Evolutionary conservation across 2,329 filamentous ascomycete species (phyloP), one percentile per base, ranked within the genome.

Genomic region (Periconia macrospinosa): DNA sequence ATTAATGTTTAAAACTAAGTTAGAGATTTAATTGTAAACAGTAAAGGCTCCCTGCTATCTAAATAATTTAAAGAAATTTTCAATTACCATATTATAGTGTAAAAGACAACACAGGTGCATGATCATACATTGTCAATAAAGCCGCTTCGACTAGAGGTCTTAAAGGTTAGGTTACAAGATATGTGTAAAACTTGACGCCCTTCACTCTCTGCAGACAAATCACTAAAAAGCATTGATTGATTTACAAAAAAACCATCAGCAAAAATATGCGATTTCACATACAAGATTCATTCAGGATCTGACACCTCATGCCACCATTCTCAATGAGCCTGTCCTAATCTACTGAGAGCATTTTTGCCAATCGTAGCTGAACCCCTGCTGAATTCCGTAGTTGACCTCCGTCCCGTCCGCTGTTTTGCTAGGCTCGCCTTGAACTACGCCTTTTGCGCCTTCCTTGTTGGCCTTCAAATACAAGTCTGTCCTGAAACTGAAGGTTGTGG

Each of bases 351-450:
- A 62, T 42, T 62, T 62, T 46, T 62, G 56, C 52, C 52, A 64
- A 41, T 62, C 59, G 49, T 59, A 58, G 41, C 57, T 58, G 17
- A 56, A 59, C 2, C 58, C 59, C 19, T 59, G 53, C 48, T 59
- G 56, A 7, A 49, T 49, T 7, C 59, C 61, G 53, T 62, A 62
- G 33, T 59, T 59, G 19, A 58, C 33, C 37, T 45, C 37, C 33
- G 48, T 45, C 6, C 53, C 54, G 18, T 52, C 47, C 14, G 10
- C 15, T 40, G 43, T 44, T 5, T 2, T 19, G 9, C 2, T 19
- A 7, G 18, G 30, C 41, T 63, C 60, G 17, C 56, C 58, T n/a
- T 44, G 48, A 15, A 56, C 50, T 6, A 50, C 43, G 6, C 59
- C 59, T 35, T 48, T 57, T 17, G 55, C 52, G 1, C 52, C 57